Evolutionary conservation across 768 basidiomycete species (phyloP).

Genomic region (Rhizopogon vesiculosus): DNA sequence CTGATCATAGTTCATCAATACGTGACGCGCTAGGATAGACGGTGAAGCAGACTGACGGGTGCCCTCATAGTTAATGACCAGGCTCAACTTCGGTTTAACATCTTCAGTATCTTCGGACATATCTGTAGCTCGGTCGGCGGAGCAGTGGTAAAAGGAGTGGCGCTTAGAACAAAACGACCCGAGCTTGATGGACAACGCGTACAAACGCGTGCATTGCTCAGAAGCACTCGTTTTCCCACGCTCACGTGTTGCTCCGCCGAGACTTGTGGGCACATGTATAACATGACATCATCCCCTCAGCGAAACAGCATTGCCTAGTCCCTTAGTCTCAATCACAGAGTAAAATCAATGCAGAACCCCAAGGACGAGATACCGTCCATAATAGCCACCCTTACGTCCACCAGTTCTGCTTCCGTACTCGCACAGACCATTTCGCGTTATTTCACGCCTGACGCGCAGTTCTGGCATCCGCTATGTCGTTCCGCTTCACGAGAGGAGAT

Average conservation of each 20-base stretch:
- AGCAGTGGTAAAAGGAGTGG: conserved; percentile 2
- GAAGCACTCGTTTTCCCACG: not conserved
- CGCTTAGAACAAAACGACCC: not conserved
- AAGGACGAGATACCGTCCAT: conserved; percentile 42
- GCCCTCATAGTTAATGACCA: conserved; percentile 53
- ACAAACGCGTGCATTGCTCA: conserved; percentile 11
- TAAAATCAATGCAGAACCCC: conserved; percentile 48
- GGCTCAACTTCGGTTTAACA: conserved; percentile 66
- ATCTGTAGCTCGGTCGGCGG: not conserved
- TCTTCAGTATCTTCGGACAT: conserved; percentile 39
- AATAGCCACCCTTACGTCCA: conserved; percentile 40
- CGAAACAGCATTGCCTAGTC: too few relatives aligned
- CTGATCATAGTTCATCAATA: conserved; percentile 27
- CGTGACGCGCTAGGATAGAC: conserved; percentile 1
- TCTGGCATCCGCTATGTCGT: conserved; percentile 55
- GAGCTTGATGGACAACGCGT: conserved; percentile 3
- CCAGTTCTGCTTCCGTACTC: conserved; percentile 46
- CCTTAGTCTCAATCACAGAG: too few relatives aligned
- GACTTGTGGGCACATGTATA: too few relatives aligned
- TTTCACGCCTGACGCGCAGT: conserved; percentile 49
- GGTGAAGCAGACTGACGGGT: conserved; percentile 33
- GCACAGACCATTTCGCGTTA: conserved; percentile 43
- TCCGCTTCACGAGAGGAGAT: conserved; percentile 52
- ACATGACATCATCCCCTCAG: too few relatives aligned
- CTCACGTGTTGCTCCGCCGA: not conserved